A percentile compares a stretch with the other conserved stretches of the same genome.
These are phyloP conservation scores for Herpotrichia juniperi DNA, from an alignment of 2,329 filamentous ascomycete species.

Conservation along the genomic window DNA sequence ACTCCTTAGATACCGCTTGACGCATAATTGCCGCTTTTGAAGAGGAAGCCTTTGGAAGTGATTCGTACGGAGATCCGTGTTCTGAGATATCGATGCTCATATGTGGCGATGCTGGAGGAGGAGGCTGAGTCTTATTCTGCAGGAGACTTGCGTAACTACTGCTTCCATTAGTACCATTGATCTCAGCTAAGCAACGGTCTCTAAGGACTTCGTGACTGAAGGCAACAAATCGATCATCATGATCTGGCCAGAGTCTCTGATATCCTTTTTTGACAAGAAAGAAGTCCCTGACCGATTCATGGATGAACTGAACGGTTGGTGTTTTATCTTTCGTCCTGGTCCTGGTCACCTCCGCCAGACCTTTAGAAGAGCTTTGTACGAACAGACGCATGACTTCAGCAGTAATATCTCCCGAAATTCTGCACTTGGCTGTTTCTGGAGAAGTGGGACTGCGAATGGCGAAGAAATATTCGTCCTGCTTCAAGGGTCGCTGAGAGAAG, in stretches of 20 bases:
- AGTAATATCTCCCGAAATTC: slow-evolving; percentile 6
- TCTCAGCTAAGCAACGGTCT: slow-evolving; percentile 4
- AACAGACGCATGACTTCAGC: slow-evolving; percentile 16
- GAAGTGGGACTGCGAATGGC: no score
- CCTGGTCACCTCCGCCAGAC: slow-evolving; percentile 25
- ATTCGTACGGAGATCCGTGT: slow-evolving; percentile 3
- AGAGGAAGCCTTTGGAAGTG: slow-evolving; percentile 2
- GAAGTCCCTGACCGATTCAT: no score
- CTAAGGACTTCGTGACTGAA: no score
- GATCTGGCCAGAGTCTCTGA: no score
- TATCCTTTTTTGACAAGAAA: no score
- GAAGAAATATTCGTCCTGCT: slow-evolving; percentile 18
- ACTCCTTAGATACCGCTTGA: slow-evolving; percentile 56
- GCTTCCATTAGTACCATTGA: no score
- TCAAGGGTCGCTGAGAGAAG: slow-evolving; percentile 16
- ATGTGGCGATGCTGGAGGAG: no score
- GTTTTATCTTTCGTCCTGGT: slow-evolving; percentile 19
- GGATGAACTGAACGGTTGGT: no score
- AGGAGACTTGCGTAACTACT: no score
- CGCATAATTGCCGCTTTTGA: slow-evolving; percentile 37
- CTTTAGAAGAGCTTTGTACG: slow-evolving; percentile 30
- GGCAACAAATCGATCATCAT: no score
- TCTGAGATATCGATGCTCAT: slow-evolving; percentile 11
- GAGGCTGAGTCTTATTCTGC: no score
- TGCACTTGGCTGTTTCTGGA: no score